Evolutionary conservation across 2,329 filamentous ascomycete species (phyloP).

Genomic region (Botrytis byssoidea): DNA sequence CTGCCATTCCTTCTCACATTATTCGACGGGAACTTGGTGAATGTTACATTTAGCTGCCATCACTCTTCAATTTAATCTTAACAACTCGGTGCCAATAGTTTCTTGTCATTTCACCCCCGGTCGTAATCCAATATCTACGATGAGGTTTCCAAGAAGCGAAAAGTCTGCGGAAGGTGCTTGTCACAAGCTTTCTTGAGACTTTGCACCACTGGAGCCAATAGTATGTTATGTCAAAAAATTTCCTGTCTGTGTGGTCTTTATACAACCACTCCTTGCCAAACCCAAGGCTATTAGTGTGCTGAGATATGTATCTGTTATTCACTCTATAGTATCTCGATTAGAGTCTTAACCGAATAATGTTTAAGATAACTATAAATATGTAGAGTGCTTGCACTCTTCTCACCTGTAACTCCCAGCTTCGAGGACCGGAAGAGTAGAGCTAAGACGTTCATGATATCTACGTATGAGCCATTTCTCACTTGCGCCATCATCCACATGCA

Average conservation of each 20-base stretch:
- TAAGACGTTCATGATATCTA: not conserved
- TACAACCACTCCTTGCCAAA: not conserved
- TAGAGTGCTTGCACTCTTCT: not conserved
- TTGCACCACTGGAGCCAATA: not conserved
- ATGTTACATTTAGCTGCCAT: not conserved
- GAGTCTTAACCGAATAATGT: rapidly evolving
- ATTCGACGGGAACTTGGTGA: rapidly evolving
- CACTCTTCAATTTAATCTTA: rapidly evolving
- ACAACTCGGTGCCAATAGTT: not conserved
- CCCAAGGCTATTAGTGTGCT: not conserved
- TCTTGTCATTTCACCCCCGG: not conserved
- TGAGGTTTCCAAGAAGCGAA: not conserved
- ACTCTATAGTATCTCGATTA: not conserved
- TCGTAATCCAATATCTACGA: not conserved
- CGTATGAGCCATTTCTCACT: not conserved
- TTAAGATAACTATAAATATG: not conserved
- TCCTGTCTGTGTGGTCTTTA: not conserved
- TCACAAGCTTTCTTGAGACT: not conserved
- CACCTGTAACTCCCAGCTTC: not conserved
- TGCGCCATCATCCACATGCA: not conserved
- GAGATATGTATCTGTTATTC: not conserved
- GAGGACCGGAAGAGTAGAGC: not conserved
- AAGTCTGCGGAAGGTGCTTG: not conserved
- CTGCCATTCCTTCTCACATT: too few relatives aligned
- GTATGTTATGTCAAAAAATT: not conserved